Evolutionary conservation across 1,284 basidiomycete genomes (phyloP), one percentile per base, ranked within the genome.

Genomic region (Ceraceosorus bombacis): DNA sequence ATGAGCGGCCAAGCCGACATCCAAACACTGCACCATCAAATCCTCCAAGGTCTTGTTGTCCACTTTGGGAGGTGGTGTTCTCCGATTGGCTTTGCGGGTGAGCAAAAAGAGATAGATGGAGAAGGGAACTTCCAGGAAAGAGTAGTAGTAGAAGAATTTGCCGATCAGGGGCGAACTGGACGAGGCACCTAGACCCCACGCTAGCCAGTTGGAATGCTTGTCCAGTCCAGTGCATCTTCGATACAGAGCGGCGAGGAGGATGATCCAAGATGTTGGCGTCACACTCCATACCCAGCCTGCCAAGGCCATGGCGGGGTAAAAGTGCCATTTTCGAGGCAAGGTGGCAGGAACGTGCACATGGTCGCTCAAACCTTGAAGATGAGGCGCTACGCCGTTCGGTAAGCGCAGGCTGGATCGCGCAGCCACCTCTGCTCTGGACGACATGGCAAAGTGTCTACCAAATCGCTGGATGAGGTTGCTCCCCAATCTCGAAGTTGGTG

Each of bases 71-170:
- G 60, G 56, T 15, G 51, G 39, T 40, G 51, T 27, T 40, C 6
- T 40, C 38, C 53, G 40, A 41, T 54, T 53, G 36, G 41, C 57
- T 27, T 52, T 15, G 27, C 58, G 53, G 38, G 36, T 51, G 54
- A 63, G 55, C 6, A 48, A 46, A 15, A 39, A n/a, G 27, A 63
- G 55, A 40, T 56, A 65, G 51, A 63, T 60, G 52, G 60, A 62
- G 52, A 65, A 65, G 41, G 63, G 63, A 5, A 65, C 49, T 43
- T 65, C 63, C 7, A 37, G 4, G 7, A 62, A 10, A 15, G 55
- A 37, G 49, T 65, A 52, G n/a, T 40, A 55, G 15, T 27, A 63
- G 41, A 61, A 41, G 38, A 65, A 5, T 13, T 54, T 58, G 15
- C 51, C 17, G 36, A 58, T 37, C 6, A 13, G 9, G 41, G n/a